These are phyloP conservation scores for Echria macrotheca DNA, from an alignment of 495 filamentous ascomycete species.

Conservation along the genomic window DNA sequence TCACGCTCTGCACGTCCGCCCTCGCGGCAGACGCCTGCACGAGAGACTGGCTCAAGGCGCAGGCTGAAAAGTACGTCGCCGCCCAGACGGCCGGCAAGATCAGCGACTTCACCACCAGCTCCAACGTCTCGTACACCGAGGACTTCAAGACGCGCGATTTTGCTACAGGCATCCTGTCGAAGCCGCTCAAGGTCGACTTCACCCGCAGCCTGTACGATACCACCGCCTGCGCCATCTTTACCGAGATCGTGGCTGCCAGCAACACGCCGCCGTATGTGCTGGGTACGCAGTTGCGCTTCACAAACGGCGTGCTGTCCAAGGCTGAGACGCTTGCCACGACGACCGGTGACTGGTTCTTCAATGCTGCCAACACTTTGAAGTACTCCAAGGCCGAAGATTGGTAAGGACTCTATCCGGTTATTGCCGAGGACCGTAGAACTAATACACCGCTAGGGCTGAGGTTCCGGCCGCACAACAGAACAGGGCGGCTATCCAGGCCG, in stretches of 20 bases:
- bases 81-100: conserved; percentile 15
- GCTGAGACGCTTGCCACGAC: conserved; percentile 43
- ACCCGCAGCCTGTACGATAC: conserved; percentile 45
- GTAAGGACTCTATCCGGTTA: conserved; percentile 14
- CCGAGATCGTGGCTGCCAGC: conserved; percentile 43
- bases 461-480: conserved; percentile 36
- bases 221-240: conserved; percentile 42
- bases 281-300: conserved; percentile 38
- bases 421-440: too few relatives aligned
- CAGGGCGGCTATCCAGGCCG: conserved; percentile 38
- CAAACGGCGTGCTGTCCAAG: conserved; percentile 21
- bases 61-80: conserved; percentile 13
- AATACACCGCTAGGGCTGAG: conserved; percentile 11
- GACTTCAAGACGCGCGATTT: conserved; percentile 37
- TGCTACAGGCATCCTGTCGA: conserved; percentile 35
- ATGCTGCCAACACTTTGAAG: conserved; percentile 41
- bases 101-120: conserved; percentile 10
- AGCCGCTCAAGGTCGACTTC: conserved; percentile 43
- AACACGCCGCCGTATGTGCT: conserved; percentile 43
- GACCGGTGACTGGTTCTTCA: conserved; percentile 45
- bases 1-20: neutral
- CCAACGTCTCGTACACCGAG: conserved; percentile 27
- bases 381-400: conserved; percentile 39
- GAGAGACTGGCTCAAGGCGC: conserved; percentile 17
- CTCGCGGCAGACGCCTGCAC: conserved; percentile 9